Evolutionary conservation across 306 rosid genomes (phyloP).

Genomic region (Amphicarpaea edgeworthii): DNA sequence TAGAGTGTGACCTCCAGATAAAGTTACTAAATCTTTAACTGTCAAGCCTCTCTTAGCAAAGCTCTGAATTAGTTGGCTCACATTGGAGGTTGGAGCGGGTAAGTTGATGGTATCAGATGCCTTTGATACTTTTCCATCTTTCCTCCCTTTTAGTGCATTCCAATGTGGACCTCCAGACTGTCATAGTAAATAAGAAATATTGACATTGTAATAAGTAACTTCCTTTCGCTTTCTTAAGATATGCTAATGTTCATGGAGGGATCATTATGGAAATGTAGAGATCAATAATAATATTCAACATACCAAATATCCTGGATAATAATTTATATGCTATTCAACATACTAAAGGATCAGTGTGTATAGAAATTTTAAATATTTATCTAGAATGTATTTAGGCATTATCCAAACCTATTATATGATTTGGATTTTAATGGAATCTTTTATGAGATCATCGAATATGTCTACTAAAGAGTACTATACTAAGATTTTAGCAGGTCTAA

Average conservation of each 20-base stretch:
- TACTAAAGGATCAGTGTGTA: conserved; percentile 3
- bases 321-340: conserved; percentile 4
- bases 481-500: conserved; percentile 13
- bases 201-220: not conserved
- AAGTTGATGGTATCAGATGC: conserved; percentile 72
- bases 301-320: conserved; percentile 8
- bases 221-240: conserved; percentile 1
- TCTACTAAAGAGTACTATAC: not conserved
- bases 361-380: conserved; percentile 7
- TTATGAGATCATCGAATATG: conserved; percentile 1
- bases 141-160: conserved; percentile 78
- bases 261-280: conserved; percentile 22
- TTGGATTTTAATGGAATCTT: conserved; percentile 4
- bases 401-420: conserved; percentile 11
- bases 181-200: conserved; percentile 1
- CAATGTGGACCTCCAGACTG: conserved; percentile 87
- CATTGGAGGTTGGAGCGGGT: conserved; percentile 73
- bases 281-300: conserved; percentile 16
- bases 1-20: conserved; percentile 83
- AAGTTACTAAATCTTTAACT: conserved; percentile 69
- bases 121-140: conserved; percentile 75
- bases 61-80: conserved; percentile 67
- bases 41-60: conserved; percentile 73
- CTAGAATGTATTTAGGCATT: conserved; percentile 13
- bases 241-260: conserved; percentile 38